A percentile compares a stretch with the other conserved stretches of the same genome.
phyloP scores from a whole-genome alignment of 1,284 basidiomycete genomes.

The Cerrena zonata region DNA sequence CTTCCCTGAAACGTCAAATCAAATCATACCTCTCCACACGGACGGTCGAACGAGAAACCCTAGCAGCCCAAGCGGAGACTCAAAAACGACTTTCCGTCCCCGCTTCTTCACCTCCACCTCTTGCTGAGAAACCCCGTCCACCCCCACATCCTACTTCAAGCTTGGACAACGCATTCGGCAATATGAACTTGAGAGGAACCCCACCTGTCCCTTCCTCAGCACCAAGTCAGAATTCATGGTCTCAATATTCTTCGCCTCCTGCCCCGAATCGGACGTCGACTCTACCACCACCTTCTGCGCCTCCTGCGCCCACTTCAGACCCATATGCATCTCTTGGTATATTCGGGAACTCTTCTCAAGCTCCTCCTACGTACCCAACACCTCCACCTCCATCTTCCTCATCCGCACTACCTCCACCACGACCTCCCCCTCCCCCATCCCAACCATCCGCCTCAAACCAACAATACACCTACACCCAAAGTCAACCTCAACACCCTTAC shows the following conservation, averaged over 20 bases:
- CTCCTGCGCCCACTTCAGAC: conserved; percentile 20
- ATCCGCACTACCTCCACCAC: conserved; percentile 16
- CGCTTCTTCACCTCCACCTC: conserved; percentile 35
- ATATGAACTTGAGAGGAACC: neutral
- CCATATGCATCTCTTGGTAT: conserved; percentile 16
- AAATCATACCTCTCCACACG: conserved; percentile 61
- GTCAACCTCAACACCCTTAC: conserved; percentile 20
- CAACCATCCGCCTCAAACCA: conserved; percentile 28
- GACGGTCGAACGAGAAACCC: conserved; percentile 63
- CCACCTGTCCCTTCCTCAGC: conserved; percentile 24
- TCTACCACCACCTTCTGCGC: conserved; percentile 16
- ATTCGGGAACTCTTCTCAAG: conserved; percentile 16
- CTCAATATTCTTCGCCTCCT: conserved; percentile 18
- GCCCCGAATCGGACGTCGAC: conserved; percentile 7
- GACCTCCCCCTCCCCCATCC: conserved; percentile 29
- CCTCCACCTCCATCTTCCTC: conserved; percentile 13
- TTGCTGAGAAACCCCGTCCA: conserved; percentile 13
- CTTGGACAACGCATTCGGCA: conserved; percentile 4
- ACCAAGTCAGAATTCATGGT: neutral
- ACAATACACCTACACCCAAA: conserved; percentile 19
- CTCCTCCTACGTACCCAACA: conserved; percentile 35
- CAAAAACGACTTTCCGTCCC: conserved; percentile 52
- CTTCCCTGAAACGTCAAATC: conserved; percentile 56
- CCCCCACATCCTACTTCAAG: conserved; percentile 26
- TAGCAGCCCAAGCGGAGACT: conserved; percentile 68